These are phyloP conservation scores for Paecilomyces sp. DNA, from an alignment of 2,329 filamentous ascomycete genomes.

Conservation along the genomic window DNA sequence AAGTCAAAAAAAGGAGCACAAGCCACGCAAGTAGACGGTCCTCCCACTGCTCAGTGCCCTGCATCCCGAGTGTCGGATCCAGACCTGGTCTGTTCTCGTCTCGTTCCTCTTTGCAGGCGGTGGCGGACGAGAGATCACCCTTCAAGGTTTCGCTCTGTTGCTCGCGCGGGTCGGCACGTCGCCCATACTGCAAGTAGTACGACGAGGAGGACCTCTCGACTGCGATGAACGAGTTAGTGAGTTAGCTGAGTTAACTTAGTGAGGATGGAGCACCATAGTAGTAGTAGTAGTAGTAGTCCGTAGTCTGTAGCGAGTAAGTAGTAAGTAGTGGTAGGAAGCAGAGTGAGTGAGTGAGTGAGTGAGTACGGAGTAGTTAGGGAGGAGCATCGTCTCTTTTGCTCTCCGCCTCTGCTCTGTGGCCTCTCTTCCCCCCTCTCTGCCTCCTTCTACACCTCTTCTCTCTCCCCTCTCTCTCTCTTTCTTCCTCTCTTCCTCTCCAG, in stretches of 20 bases:
- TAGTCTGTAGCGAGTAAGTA: too few relatives aligned
- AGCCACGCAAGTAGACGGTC: neutral
- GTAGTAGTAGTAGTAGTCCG: too few relatives aligned
- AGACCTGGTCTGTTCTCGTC: neutral
- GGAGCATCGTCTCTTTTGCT: neutral
- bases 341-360: neutral
- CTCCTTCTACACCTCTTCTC: neutral
- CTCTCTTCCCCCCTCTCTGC: neutral
- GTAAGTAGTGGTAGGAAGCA: too few relatives aligned
- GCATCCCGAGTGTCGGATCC: neutral
- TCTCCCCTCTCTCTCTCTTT: neutral
- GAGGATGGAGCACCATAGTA: too few relatives aligned
- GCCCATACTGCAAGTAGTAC: neutral
- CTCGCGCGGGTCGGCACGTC: neutral
- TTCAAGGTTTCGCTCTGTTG: neutral
- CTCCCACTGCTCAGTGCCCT: neutral
- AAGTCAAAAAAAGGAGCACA: neutral
- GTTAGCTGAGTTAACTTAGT: too few relatives aligned
- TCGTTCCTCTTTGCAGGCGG: neutral
- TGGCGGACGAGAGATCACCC: neutral
- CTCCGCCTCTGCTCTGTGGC: neutral
- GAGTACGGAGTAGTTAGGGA: neutral
- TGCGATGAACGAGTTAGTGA: too few relatives aligned
- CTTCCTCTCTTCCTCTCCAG: neutral
- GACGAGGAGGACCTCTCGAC: too few relatives aligned